Base-by-base conservation (phyloP, 345 rosid species). In the Adansonia digitata region DNA sequence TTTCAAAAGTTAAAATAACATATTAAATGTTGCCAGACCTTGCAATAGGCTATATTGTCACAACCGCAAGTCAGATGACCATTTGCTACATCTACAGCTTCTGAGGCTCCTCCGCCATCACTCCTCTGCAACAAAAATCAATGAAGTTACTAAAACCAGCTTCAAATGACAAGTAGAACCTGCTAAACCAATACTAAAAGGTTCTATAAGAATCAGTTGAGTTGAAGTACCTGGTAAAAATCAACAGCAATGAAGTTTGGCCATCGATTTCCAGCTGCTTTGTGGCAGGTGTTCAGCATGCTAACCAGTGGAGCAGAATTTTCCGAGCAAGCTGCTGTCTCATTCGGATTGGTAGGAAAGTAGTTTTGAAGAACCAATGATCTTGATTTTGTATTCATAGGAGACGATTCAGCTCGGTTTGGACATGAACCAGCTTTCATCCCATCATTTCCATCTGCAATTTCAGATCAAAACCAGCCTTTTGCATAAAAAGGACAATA, bases 211-310 rank as follows among this genome's bases (percentile, higher is more conserved):
- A 11, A 49, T 48, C 60, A 27, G 12, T 26, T 63, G 43, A 48
- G 57, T 4, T 5, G 24, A 49, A 51, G 49, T 73, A 95, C 99
- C 99, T 90, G 88, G 79, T 95, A 95, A 80, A 79, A 91, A 76
- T 91, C 99, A 26, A 95, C 98, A 0, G 99, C 90, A 2, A 95
- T 93, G 92, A 93, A 95, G 88, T 95, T 95, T 46, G 98, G 98
- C 99, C 99, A 95, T 46, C 99, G 84, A 74, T 89, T 83, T 17
- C 93, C 93, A 35, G 94, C 84, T 57, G 92, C 97, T 79, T 82
- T 81, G 14, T 84, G 82, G 75, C 99, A 95, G 66, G 94, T 87
- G 39, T 75, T 86, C 81, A 85, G 84, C 93, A 90, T 90, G 73
- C 78, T 82, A 14, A 77, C 76, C 82, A 95, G 77, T 0, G 94